Evolutionary conservation across 75 land plant genomes (phyloP), one percentile per base, ranked within the genome.

Genomic region (Adiantum capillusveneris): DNA sequence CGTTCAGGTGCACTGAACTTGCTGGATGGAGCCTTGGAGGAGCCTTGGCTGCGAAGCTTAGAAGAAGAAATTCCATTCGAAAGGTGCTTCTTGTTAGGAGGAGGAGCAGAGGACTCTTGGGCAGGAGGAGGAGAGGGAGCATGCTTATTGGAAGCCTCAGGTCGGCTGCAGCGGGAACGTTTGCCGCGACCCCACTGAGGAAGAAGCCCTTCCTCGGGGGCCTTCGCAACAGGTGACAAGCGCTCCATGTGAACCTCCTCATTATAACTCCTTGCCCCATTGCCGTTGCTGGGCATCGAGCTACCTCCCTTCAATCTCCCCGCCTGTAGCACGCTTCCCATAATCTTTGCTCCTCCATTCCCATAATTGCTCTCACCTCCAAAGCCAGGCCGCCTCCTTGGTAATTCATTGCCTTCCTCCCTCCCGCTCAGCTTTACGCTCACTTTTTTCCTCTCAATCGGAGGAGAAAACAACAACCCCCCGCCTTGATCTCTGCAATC

Each of bases 371-470:
- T 46, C 49, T 17, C 21, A 1, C 49, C 49, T 7, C n/a, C n/a
- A 46, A n/a, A 17, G 49, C 21, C 14, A 46, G 49, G 37, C 17
- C n/a, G 21, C 17, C 49, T 46, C 17, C 21, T 46, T n/a, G 5
- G 49, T n/a, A 1, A 1, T 1, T 46, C 49, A 17, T 17, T 46
- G 49, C 49, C 21, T 20, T 46, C 49, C 14, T 46, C 49, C 14
- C 49, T 46, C 14, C 49, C 49, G 21, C 5, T 46, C 2, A 46
- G 21, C 17, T 46, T 46, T 14, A 46, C n/a, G 17, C 49, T 46
- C n/a, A 46, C 49, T 17, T 46, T 46, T 20, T 46, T 46, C 49
- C 21, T 46, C 49, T 46, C 49, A 17, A 46, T 46, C 49, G 49
- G 49, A 46, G 49, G 17, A 46, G 49, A 7, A 20, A 17, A 46